phyloP scores from a whole-genome alignment of 176 grass and related monocot genomes.

The Poa annua region DNA sequence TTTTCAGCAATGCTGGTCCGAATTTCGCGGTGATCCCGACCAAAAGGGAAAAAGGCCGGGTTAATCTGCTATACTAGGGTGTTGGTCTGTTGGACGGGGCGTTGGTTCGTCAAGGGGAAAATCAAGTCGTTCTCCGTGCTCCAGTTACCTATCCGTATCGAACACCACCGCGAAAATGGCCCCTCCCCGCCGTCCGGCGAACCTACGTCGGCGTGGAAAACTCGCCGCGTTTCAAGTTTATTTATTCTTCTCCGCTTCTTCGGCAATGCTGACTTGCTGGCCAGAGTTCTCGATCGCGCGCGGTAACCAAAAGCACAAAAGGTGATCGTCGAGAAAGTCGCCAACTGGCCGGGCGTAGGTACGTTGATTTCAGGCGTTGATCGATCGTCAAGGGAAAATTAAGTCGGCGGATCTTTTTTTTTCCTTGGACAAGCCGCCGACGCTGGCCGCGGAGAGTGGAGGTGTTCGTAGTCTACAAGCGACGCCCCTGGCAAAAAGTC shows the following conservation, averaged over 20 bases:
- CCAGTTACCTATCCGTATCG: conserved; percentile 24
- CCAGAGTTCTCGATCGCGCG: not conserved
- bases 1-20: not conserved
- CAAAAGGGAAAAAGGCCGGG: not conserved
- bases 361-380: not conserved
- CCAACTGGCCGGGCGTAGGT: not conserved
- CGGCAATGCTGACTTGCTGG: not conserved
- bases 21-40: not conserved
- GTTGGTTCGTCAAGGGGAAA: not conserved
- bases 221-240: not conserved
- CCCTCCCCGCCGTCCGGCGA: not conserved
- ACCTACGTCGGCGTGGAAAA: not conserved
- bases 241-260: not conserved
- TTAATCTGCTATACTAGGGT: not conserved
- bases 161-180: conserved; percentile 19
- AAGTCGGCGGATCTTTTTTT: not conserved
- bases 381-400: not conserved
- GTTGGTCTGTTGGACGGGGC: not conserved
- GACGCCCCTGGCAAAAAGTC: too few species aligned
- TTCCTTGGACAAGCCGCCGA: not conserved
- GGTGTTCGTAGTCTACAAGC: conserved; percentile 33
- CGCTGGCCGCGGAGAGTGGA: not conserved
- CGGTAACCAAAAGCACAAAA: not conserved
- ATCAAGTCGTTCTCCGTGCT: not conserved
- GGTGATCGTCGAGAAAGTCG: not conserved